A percentile compares a stretch with the other conserved stretches of the same genome.
Evolutionary conservation across 75 land plant species (phyloP).

Genomic region (Sequoia sempervirens): DNA sequence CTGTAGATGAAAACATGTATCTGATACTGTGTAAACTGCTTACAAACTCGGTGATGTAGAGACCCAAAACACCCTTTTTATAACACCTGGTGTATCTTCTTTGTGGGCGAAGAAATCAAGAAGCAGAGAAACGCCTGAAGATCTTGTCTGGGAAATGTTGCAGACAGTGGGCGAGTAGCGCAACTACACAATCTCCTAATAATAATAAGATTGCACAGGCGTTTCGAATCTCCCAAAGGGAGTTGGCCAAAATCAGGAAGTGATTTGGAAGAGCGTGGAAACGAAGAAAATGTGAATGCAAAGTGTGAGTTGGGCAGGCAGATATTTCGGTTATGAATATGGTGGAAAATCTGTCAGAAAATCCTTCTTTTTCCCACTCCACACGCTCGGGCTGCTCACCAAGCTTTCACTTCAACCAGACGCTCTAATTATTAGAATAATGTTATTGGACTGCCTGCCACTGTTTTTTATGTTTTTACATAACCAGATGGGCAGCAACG

Average conservation of each 20-base stretch:
- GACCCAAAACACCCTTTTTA: neutral
- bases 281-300: neutral
- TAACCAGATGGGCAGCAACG: neutral
- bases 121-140: neutral
- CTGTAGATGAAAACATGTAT: too few relatives aligned
- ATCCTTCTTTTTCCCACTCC: neutral
- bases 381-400: neutral
- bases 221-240: neutral
- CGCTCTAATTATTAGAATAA: neutral
- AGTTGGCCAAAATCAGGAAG: neutral
- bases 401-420: neutral
- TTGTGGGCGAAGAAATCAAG: neutral
- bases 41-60: neutral
- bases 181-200: neutral
- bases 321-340: constrained; percentile 5
- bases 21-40: too few relatives aligned
- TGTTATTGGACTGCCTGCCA: neutral
- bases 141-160: neutral
- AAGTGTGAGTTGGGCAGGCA: neutral
- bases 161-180: neutral
- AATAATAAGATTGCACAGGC: neutral
- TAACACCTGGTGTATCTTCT: neutral
- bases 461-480: neutral
- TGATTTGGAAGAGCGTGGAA: neutral
- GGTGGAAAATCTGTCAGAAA: constrained; percentile 7